A percentile compares a stretch with the other conserved stretches of the same genome.
phyloP scores from a whole-genome alignment of 495 filamentous ascomycete species.

The Lichenothelia convexa region DNA sequence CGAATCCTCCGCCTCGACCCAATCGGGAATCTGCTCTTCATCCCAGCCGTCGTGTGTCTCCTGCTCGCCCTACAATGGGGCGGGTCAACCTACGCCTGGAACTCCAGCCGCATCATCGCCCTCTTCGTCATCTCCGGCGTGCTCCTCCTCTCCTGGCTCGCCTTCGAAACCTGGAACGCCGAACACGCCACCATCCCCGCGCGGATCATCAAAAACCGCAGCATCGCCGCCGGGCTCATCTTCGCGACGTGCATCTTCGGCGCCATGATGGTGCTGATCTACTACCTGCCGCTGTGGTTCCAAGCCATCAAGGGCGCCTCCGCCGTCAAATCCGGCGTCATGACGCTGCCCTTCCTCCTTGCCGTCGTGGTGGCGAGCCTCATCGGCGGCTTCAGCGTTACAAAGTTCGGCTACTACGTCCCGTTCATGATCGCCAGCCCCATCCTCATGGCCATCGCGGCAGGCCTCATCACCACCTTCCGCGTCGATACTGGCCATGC shows the following conservation, averaged over 20 bases:
- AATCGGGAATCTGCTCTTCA: conserved; percentile 18
- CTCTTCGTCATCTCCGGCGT: conserved; percentile 27
- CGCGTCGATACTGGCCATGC: conserved; percentile 5
- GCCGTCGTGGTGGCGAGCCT: conserved; percentile 13
- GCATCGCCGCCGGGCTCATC: conserved; percentile 21
- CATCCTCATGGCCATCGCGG: conserved; percentile 17
- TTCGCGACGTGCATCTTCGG: conserved; percentile 17
- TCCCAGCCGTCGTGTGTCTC: conserved; percentile 35
- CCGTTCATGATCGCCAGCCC: conserved; percentile 20
- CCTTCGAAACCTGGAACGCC: conserved; percentile 19
- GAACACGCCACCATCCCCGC: conserved; percentile 20
- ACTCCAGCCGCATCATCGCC: conserved; percentile 19
- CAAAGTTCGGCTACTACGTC: conserved; percentile 23
- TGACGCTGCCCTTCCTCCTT: neutral
- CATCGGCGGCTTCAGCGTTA: conserved; percentile 10
- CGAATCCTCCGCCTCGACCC: conserved; percentile 1
- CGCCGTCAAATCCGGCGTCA: neutral
- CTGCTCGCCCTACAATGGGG: conserved; percentile 50
- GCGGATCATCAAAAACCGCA: conserved; percentile 27
- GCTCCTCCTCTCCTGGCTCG: conserved; percentile 31
- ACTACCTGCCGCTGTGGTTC: conserved; percentile 1
- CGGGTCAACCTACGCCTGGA: conserved; percentile 36
- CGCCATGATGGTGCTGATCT: conserved; percentile 2
- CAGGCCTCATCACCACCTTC: conserved; percentile 19
- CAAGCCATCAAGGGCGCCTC: neutral